Evolutionary conservation across 148 eudicot genomes (phyloP).

Genomic region (Rhododendron ferrugineum): DNA sequence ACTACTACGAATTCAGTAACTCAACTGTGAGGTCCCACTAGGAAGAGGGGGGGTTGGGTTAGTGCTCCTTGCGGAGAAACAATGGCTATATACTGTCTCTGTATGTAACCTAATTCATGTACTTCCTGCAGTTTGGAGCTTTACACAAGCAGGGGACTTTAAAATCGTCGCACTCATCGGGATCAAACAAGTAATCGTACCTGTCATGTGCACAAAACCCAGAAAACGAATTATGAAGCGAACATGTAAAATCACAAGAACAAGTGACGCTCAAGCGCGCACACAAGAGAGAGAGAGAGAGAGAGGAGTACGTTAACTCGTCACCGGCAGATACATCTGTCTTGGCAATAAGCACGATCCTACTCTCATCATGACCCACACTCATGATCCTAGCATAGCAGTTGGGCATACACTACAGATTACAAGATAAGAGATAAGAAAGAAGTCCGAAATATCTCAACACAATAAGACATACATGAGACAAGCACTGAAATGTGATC

Average conservation of each 20-base stretch:
- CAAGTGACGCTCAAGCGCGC: too few relatives aligned
- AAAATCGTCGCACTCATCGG: constrained; percentile 82
- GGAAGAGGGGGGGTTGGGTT: constrained; percentile 21
- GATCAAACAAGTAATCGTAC: constrained; percentile 97
- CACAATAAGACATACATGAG: neutral
- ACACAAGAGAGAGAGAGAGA: constrained; percentile 10
- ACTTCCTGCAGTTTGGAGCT: constrained; percentile 89
- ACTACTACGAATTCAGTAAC: constrained; percentile 7
- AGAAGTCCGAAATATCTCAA: neutral
- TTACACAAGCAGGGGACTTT: constrained; percentile 91
- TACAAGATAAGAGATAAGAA: constrained; percentile 1
- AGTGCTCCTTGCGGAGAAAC: constrained; percentile 40
- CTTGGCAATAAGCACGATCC: constrained; percentile 76
- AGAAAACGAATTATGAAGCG: neutral
- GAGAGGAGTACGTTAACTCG: constrained; percentile 56
- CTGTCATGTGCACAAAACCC: constrained; percentile 31
- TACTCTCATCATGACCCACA: constrained; percentile 73
- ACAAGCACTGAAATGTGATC: neutral
- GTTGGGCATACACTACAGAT: constrained; percentile 66
- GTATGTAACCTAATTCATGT: constrained; percentile 70
- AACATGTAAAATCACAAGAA: neutral
- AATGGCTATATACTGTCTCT: constrained; percentile 20
- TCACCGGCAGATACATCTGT: constrained; percentile 60
- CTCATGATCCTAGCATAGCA: constrained; percentile 87
- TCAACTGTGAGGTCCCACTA: constrained; percentile 13